These are phyloP conservation scores for Kodamaea lidongshanica DNA, from an alignment of 805 yeast genomes.

Conservation along the genomic window DNA sequence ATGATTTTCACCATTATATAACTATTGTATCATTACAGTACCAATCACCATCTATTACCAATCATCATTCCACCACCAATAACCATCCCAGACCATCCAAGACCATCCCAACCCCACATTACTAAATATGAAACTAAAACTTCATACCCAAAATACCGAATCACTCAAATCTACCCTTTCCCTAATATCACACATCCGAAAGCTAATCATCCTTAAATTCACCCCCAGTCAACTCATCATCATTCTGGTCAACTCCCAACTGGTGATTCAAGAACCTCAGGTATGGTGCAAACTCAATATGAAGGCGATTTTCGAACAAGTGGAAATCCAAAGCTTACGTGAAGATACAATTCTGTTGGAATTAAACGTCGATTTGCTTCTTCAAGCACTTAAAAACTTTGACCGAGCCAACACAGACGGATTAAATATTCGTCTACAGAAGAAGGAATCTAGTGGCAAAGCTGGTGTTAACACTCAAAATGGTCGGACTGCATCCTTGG, in stretches of 20 bases:
- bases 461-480: constrained; percentile 18
- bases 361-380: constrained; percentile 53
- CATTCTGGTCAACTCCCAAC: constrained; percentile 40
- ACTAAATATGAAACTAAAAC: constrained; percentile 22
- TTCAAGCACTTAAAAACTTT: constrained; percentile 51
- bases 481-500: constrained; percentile 46
- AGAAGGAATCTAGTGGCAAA: constrained; percentile 29
- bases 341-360: constrained; percentile 56
- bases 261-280: constrained; percentile 52
- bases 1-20: too few species aligned
- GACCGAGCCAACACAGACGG: constrained; percentile 49
- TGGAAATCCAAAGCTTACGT: constrained; percentile 47
- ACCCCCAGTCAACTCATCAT: constrained; percentile 44
- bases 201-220: constrained; percentile 52
- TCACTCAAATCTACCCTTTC: constrained; percentile 35
- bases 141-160: constrained; percentile 21
- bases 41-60: too few species aligned
- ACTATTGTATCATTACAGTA: too few species aligned
- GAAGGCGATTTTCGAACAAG: constrained; percentile 39
- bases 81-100: too few species aligned
- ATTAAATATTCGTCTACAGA: constrained; percentile 46
- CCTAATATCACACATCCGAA: constrained; percentile 48
- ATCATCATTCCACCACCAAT: too few species aligned
- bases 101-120: too few species aligned
- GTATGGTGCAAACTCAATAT: constrained; percentile 57